phyloP scores from a whole-genome alignment of 2,329 filamentous ascomycete species.

The Colletotrichum eremochloae region DNA sequence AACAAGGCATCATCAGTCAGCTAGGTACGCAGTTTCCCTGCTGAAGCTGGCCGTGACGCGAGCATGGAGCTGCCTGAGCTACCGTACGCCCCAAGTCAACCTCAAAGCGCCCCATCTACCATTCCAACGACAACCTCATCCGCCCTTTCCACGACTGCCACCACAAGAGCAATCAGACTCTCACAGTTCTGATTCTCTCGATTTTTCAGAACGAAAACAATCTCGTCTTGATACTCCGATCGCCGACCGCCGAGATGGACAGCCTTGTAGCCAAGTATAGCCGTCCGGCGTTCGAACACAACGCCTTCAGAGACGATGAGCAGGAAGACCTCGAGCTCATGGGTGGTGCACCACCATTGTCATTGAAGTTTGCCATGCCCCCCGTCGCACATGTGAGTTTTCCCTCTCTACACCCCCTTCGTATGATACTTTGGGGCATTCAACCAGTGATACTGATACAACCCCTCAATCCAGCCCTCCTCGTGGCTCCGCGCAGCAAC shows the following conservation, averaged over 20 bases:
- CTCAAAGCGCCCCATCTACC: constrained; percentile 44
- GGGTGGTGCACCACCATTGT: constrained; percentile 73
- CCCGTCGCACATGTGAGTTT: constrained; percentile 86
- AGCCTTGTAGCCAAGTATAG: constrained; percentile 93
- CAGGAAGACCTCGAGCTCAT: constrained; percentile 82
- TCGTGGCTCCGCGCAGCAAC: constrained; percentile 97
- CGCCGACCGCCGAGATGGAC: constrained; percentile 75
- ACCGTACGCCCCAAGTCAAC: constrained; percentile 22
- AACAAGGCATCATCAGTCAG: constrained; percentile 43
- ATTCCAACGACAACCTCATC: constrained; percentile 36
- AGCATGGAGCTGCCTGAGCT: constrained; percentile 60
- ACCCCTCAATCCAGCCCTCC: constrained; percentile 72
- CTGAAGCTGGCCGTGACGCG: constrained; percentile 53
- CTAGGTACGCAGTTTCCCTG: constrained; percentile 43
- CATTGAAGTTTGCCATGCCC: constrained; percentile 94
- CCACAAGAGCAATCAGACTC: constrained; percentile 29
- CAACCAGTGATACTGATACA: constrained; percentile 30
- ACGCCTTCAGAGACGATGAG: constrained; percentile 66
- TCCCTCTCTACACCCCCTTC: neutral
- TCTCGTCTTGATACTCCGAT: neutral
- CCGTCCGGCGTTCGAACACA: constrained; percentile 78
- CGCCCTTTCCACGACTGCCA: constrained; percentile 12
- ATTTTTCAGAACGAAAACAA: neutral
- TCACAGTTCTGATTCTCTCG: neutral
- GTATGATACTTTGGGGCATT: neutral